A percentile compares a stretch with the other conserved stretches of the same genome.
Conservation (phyloP, 179 eudicot species). For the Beta lomatogona region DNA sequence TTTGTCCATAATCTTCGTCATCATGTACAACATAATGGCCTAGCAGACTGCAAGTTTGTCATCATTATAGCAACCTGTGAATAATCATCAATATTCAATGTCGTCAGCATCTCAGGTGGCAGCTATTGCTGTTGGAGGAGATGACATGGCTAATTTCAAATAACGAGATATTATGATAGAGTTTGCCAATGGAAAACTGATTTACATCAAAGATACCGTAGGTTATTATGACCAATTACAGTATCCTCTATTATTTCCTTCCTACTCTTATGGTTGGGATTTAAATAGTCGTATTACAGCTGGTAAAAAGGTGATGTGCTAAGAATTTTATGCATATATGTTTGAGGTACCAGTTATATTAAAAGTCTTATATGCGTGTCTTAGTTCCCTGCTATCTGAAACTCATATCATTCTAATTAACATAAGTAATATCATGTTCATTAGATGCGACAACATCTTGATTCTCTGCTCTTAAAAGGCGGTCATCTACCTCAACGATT, state of each 20-base stretch:
- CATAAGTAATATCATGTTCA: background rate
- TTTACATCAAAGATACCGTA: no score
- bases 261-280: slow-evolving; percentile 8
- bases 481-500: background rate
- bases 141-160: background rate
- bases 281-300: background rate
- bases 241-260: background rate
- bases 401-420: background rate
- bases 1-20: slow-evolving; percentile 4
- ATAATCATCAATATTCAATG: background rate
- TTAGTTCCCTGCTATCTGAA: background rate
- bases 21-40: background rate
- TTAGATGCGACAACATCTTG: background rate
- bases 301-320: background rate
- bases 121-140: background rate
- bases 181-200: background rate
- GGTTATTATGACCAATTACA: background rate
- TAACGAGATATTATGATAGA: background rate
- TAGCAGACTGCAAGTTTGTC: background rate
- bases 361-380: no score
- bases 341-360: background rate
- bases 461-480: no score
- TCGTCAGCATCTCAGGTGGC: slow-evolving; percentile 5
- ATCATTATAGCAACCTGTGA: background rate
- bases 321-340: background rate